A percentile compares a stretch with the other conserved stretches of the same genome.
Conservation (phyloP, 2,329 filamentous ascomycete species). For the Zopfia rhizophila region DNA sequence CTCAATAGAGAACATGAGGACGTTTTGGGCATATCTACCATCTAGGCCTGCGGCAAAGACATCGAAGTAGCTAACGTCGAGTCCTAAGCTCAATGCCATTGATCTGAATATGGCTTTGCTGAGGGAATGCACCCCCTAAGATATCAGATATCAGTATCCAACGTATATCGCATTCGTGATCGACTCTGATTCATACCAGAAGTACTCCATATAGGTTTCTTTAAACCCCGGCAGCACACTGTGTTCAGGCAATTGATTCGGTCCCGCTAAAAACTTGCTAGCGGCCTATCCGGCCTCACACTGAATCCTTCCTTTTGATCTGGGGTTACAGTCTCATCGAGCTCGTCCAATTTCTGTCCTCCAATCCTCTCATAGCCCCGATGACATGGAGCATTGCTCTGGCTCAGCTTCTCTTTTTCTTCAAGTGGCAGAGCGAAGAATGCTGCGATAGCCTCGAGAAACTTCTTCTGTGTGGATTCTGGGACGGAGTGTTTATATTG, state of each 20-base stretch:
- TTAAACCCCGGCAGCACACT: constrained; percentile 33
- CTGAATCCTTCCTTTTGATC: constrained; percentile 51
- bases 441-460: constrained; percentile 34
- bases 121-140: constrained; percentile 14
- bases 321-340: constrained; percentile 16
- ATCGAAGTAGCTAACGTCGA: constrained; percentile 46
- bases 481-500: constrained; percentile 47
- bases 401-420: constrained; percentile 35
- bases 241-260: constrained; percentile 38
- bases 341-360: constrained; percentile 24
- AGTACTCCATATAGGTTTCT: constrained; percentile 38
- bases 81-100: constrained; percentile 48
- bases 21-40: constrained; percentile 48
- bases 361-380: constrained; percentile 23
- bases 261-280: constrained; percentile 16
- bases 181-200: constrained; percentile 15
- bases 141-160: constrained; percentile 11
- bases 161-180: neutral
- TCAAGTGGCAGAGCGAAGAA: constrained; percentile 46
- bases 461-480: constrained; percentile 31
- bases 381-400: constrained; percentile 18
- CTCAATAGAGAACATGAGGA: neutral
- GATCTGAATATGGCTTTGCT: constrained; percentile 50
- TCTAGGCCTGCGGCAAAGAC: constrained; percentile 42
- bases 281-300: constrained; percentile 36